phyloP scores from a whole-genome alignment of 176 grass and related monocot genomes.

The Eremochloa ophiuroides region DNA sequence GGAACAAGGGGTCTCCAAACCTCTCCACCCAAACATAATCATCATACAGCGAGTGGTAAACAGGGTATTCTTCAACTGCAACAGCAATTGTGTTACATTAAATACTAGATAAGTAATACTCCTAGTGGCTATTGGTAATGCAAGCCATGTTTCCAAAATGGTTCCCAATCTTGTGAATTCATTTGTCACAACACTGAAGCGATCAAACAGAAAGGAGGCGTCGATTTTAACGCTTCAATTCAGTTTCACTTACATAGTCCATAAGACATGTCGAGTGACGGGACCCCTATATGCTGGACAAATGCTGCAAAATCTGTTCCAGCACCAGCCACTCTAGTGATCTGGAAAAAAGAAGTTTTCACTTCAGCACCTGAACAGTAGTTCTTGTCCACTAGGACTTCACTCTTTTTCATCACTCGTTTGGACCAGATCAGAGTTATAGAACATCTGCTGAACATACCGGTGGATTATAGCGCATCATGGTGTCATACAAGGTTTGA shows the following conservation, averaged over 20 bases:
- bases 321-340: conserved; percentile 72
- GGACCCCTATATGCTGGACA: conserved; percentile 77
- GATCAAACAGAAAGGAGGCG: background rate
- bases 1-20: conserved; percentile 86
- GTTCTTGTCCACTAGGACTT: background rate
- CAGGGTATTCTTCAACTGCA: conserved; percentile 60
- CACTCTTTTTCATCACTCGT: background rate
- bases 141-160: background rate
- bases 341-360: conserved; percentile 43
- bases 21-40: conserved; percentile 82
- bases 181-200: background rate
- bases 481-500: conserved; percentile 58
- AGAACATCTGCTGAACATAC: conserved; percentile 20
- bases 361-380: conserved; percentile 13
- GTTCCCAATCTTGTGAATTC: background rate
- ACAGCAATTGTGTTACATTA: conserved; percentile 9
- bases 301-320: conserved; percentile 90
- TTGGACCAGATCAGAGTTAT: background rate
- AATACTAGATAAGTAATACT: background rate
- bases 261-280: conserved; percentile 83
- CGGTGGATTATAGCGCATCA: conserved; percentile 31
- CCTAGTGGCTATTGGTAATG: background rate
- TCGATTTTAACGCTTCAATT: background rate
- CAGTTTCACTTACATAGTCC: conserved; percentile 50
- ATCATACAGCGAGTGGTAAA: conserved; percentile 87